phyloP scores from a whole-genome alignment of 768 basidiomycete species.

The Collybiopsis luxurians region DNA sequence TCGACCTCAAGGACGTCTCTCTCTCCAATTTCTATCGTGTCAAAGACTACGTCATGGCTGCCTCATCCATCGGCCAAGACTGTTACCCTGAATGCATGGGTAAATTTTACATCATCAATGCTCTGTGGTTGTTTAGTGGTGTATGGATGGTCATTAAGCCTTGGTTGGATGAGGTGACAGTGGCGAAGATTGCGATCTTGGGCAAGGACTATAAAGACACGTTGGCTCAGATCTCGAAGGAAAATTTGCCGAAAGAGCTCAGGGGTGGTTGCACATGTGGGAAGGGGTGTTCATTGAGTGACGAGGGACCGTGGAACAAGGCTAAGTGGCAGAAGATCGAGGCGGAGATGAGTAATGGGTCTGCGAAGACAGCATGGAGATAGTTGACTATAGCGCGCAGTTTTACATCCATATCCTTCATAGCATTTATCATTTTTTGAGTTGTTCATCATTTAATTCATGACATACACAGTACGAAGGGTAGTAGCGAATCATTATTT shows the following conservation, averaged over 20 bases:
- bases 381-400: too few species aligned
- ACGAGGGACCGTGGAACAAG: slow-evolving; percentile 89
- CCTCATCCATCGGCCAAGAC: slow-evolving; percentile 81
- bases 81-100: slow-evolving; percentile 95
- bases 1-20: slow-evolving; percentile 77
- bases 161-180: slow-evolving; percentile 95
- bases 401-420: too few species aligned
- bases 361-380: too few species aligned
- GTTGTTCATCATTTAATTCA: too few species aligned
- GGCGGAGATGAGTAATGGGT: slow-evolving; percentile 1
- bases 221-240: slow-evolving; percentile 75
- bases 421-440: too few species aligned
- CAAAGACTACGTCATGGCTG: slow-evolving; percentile 84
- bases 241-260: slow-evolving; percentile 83
- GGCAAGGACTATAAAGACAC: slow-evolving; percentile 72
- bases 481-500: too few species aligned
- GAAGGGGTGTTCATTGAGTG: slow-evolving; percentile 83
- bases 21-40: slow-evolving; percentile 86
- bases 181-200: slow-evolving; percentile 90
- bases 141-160: slow-evolving; percentile 92
- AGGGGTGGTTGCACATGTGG: slow-evolving; percentile 79
- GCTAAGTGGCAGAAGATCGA: slow-evolving; percentile 2
- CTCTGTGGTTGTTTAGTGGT: slow-evolving; percentile 87
- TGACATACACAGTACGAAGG: too few species aligned
- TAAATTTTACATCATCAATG: slow-evolving; percentile 98